Conservation (phyloP, 352 stramenopile genomes). For the Phytophthora ramorum region DNA sequence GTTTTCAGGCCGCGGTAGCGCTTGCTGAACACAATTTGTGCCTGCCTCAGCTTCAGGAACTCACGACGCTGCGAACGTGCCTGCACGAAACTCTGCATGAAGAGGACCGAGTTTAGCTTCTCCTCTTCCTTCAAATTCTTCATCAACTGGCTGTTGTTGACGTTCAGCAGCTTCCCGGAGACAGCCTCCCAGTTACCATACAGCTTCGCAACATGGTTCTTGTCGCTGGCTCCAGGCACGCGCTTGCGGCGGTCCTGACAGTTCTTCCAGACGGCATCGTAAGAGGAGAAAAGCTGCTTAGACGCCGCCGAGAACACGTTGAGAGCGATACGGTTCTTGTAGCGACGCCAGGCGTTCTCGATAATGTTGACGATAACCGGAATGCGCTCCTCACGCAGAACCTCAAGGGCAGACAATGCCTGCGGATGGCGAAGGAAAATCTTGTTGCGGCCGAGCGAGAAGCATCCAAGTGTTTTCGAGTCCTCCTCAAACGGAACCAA, state of each 20-base stretch:
- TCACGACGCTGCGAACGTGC: slow-evolving; percentile 52
- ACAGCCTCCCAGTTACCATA: slow-evolving; percentile 71
- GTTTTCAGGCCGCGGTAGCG: slow-evolving; percentile 78
- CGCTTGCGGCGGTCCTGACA: slow-evolving; percentile 77
- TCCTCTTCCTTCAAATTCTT: slow-evolving; percentile 67
- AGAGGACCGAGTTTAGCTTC: slow-evolving; percentile 72
- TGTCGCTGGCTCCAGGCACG: slow-evolving; percentile 57
- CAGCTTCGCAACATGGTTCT: slow-evolving; percentile 55
- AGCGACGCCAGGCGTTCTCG: slow-evolving; percentile 85
- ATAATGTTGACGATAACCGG: slow-evolving; percentile 83
- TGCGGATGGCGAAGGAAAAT: slow-evolving; percentile 92
- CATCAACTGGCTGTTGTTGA: slow-evolving; percentile 50
- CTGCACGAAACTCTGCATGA: slow-evolving; percentile 79
- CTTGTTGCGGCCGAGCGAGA: slow-evolving; percentile 87
- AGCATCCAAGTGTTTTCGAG: slow-evolving; percentile 75
- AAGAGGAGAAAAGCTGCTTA: slow-evolving; percentile 57
- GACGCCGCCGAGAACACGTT: slow-evolving; percentile 65
- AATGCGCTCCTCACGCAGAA: slow-evolving; percentile 80
- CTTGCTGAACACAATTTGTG: slow-evolving; percentile 82
- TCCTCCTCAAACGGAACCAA: slow-evolving; percentile 82
- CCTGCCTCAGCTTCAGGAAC: slow-evolving; percentile 65
- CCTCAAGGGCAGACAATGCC: slow-evolving; percentile 87
- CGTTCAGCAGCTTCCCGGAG: slow-evolving; percentile 57
- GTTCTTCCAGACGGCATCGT: slow-evolving; percentile 66
- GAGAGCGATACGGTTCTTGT: slow-evolving; percentile 77